Conservation (phyloP, 345 rosid species). For the Gossypium arboreum region DNA sequence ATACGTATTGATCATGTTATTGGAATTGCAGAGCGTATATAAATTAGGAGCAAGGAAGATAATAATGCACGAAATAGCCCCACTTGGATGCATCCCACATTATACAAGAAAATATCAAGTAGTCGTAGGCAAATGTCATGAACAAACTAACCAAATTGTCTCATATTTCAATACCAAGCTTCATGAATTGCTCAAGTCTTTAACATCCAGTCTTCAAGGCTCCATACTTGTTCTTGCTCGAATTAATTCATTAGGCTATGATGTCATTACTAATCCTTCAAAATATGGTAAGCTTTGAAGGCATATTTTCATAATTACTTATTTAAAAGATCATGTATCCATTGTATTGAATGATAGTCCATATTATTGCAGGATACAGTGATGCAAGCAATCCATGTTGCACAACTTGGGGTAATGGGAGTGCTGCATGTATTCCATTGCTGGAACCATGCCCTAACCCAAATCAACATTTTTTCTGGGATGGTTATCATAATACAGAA, state of each 20-base stretch:
- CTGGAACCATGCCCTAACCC: slow-evolving; percentile 28
- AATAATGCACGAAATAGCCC: slow-evolving; percentile 40
- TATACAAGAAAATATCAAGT: slow-evolving; percentile 19
- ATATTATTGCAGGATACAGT: slow-evolving; percentile 22
- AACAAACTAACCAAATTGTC: slow-evolving; percentile 28
- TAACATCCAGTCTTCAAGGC: neutral
- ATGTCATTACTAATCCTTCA: neutral
- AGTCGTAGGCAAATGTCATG: slow-evolving; percentile 29
- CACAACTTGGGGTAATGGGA: slow-evolving; percentile 40
- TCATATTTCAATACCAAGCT: slow-evolving; percentile 30
- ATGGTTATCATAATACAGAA: slow-evolving; percentile 43
- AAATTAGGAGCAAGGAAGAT: slow-evolving; percentile 40
- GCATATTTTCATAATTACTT: neutral
- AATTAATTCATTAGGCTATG: slow-evolving; percentile 9
- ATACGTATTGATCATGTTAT: neutral
- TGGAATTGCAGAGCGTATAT: slow-evolving; percentile 26
- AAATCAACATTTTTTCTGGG: slow-evolving; percentile 37
- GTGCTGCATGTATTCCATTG: slow-evolving; percentile 34
- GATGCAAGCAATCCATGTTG: slow-evolving; percentile 47
- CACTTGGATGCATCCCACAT: slow-evolving; percentile 45
- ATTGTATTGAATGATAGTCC: neutral
- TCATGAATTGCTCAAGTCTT: slow-evolving; percentile 20
- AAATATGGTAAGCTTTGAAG: neutral
- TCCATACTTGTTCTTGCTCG: neutral
- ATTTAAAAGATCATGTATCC: neutral